Conservation (phyloP, 208 protist genomes). For the Leishmania mexicana region DNA sequence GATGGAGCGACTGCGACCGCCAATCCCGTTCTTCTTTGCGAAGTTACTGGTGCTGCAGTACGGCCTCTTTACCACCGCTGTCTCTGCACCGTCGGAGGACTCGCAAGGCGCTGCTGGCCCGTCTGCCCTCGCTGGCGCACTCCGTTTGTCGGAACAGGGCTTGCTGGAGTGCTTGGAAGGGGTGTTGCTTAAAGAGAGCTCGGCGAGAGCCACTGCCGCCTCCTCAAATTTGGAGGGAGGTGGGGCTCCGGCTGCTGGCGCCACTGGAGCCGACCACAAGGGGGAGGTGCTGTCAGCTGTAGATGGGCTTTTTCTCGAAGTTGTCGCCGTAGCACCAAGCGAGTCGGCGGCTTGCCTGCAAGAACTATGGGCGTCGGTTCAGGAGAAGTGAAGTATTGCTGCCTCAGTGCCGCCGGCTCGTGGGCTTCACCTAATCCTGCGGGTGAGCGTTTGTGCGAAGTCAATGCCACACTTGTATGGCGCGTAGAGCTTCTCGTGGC, state of each 20-base stretch:
- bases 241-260: neutral
- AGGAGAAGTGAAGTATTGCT: neutral
- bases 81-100: neutral
- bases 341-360: slow-evolving; percentile 6
- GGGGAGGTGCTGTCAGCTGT: neutral
- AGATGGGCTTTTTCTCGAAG: slow-evolving; percentile 4
- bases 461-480: neutral
- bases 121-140: slow-evolving; percentile 2
- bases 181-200: slow-evolving; percentile 18
- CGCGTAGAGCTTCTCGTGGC: neutral
- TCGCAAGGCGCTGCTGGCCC: neutral
- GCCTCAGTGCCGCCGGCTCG: neutral
- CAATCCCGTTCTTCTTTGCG: slow-evolving; percentile 23
- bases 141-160: slow-evolving; percentile 14
- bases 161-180: slow-evolving; percentile 22
- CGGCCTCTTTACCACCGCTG: slow-evolving; percentile 2
- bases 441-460: neutral
- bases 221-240: neutral
- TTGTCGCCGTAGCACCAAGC: slow-evolving; percentile 6
- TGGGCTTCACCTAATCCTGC: neutral
- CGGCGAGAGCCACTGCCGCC: neutral
- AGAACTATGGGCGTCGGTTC: slow-evolving; percentile 13
- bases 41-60: slow-evolving; percentile 30
- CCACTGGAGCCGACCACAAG: neutral
- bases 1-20: slow-evolving; percentile 22